These are phyloP conservation scores for Mycena albidolilacea DNA, from an alignment of 768 basidiomycete species.

Conservation along the genomic window DNA sequence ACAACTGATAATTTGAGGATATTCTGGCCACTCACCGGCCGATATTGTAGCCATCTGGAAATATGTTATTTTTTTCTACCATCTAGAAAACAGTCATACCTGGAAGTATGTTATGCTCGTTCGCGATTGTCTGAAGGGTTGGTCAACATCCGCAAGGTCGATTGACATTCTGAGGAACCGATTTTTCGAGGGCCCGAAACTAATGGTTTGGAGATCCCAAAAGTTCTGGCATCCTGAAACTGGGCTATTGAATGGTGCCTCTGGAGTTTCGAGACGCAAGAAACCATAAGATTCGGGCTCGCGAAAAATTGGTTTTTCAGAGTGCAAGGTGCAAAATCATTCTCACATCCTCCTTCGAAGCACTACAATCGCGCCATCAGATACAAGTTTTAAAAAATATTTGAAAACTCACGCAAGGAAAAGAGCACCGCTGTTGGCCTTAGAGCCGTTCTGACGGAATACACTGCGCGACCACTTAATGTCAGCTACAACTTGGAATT, in stretches of 20 bases:
- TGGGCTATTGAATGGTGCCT: no score
- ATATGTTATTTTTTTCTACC: no score
- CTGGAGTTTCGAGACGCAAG: no score
- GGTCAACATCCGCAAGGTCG: background rate
- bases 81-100: no score
- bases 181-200: no score
- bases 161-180: no score
- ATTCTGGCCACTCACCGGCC: constrained; percentile 49
- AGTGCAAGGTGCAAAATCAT: background rate
- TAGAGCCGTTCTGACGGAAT: constrained; percentile 60
- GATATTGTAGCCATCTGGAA: constrained; percentile 54
- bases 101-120: no score
- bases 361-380: constrained; percentile 2
- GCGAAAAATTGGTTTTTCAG: no score
- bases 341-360: constrained; percentile 32
- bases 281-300: no score
- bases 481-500: background rate
- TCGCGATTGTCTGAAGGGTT: constrained; percentile 9
- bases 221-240: no score
- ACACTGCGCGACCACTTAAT: constrained; percentile 44
- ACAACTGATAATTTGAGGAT: background rate
- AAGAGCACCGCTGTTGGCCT: constrained; percentile 47
- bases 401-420: constrained; percentile 61
- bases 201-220: no score
- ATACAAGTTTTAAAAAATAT: background rate